Base-by-base conservation (phyloP, 164 flowering plant genomes). In the Houttuynia cordata region DNA sequence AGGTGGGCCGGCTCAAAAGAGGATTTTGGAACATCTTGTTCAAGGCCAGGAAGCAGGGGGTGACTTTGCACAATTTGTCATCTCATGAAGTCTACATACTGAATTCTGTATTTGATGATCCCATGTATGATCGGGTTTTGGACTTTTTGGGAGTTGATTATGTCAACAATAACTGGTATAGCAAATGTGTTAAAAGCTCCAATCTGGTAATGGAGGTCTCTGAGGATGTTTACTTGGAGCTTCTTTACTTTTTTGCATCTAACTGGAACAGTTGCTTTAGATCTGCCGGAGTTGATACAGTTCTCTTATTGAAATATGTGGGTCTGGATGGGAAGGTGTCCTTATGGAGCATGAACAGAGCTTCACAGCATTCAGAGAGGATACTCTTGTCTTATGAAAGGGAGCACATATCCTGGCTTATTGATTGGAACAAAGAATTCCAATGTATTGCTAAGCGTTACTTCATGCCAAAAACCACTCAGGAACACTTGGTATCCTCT, bases 21-120 rank as follows among this genome's bases (percentile, higher is more conserved):
- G 42, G 59, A 21, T 75, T 75, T 50, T 75, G 71, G 75, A 55
- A 30, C 54, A 68, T 75, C 30, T 60, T 71, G 68, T 30, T 58
- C 10, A 61, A 71, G 59, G 75, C 75, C 18, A 53, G 65, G 60
- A 52, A 56, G 50, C 66, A 67, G 55, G 78, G 75, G 2, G 73
- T 75, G 60, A 50, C 61, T 58, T 54, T 75, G 49, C 65, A 65
- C 6, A 68, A 62, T 58, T 51, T 74, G 47, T 68, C 68, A 39
- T 65, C 75, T 18, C 70, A 71, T 57, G 75, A 66, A 25, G 63
- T 4, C 0, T 66, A 47, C 24, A 51, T 61, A 23, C 30, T 75
- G 24, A 57, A 22, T 54, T 68, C 63, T 17, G n/a, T 40, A 19
- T 66, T 66, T 40, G 63, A 58, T 41, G 7, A 47, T 17, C 23